Evolutionary conservation across 129 eudicot genomes (phyloP), one percentile per base, ranked within the genome.

Genomic region (Artemisia annua): DNA sequence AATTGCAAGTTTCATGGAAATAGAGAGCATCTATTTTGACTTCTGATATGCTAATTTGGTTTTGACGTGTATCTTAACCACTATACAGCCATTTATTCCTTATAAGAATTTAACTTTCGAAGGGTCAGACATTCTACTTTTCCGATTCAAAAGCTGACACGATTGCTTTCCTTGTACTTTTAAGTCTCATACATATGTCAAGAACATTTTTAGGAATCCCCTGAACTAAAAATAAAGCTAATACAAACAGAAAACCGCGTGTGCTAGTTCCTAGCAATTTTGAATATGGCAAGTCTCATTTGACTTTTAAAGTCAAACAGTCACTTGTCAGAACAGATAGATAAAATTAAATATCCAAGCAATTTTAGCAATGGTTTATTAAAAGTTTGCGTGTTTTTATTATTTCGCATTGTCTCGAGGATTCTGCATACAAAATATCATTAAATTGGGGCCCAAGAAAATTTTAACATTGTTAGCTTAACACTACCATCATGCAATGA

Each of bases 281-380:
- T 26, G 44, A 13, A 62, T 62, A 30, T 62, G 46, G 18, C 30
- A 14, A 62, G 67, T 62, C 11, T 26, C 4, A 44, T 63, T 63
- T 63, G 49, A 63, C 68, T 35, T 30, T n/a, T 39, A 6, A 63
- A 63, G 68, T 63, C 49, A 63, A 28, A 63, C 51, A 63, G 48
- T 63, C 22, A 1, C 67, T 56, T 56, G 10, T 26, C 19, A 11
- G 63, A 13, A 57, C 19, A 55, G 20, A 35, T 63, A 24, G 20
- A 55, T 4, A 12, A 6, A n/a, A n/a, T 30, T 5, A 7, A 35
- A 11, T 61, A 61, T 39, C 46, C 46, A 39, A 39, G 46, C 11
- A 39, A 39, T 39, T 39, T 39, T 39, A 39, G 46, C 46, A 39
- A 39, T 8, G 16, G 11, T 14, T 52, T 14, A 26, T 15, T 10